phyloP scores from a whole-genome alignment of 257 asterid species.

The Solanum etuberosum region DNA sequence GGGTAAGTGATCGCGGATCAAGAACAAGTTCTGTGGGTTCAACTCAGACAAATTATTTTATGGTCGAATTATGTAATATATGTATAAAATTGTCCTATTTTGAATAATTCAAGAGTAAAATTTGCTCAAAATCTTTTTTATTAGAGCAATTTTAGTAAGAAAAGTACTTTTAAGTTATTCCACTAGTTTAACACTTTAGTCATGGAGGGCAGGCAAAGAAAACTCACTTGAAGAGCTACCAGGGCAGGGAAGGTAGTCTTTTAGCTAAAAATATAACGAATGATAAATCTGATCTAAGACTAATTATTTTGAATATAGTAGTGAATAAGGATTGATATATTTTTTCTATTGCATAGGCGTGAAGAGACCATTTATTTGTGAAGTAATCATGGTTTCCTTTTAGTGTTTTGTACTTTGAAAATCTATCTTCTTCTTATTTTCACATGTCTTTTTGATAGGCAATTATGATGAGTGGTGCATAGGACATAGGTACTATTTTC shows the following conservation, averaged over 20 bases:
- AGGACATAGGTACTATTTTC: neutral
- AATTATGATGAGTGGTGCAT: neutral
- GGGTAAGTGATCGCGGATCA: neutral
- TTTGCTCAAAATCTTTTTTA: neutral
- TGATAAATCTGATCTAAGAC: too few species aligned
- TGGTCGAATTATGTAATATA: neutral
- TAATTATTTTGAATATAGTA: too few species aligned
- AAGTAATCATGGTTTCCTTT: neutral
- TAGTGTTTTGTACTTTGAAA: neutral
- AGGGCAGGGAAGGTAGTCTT: too few species aligned
- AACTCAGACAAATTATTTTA: neutral
- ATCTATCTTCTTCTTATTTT: neutral
- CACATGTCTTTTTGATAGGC: neutral
- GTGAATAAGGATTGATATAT: neutral
- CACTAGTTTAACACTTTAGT: too few species aligned
- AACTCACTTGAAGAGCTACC: too few species aligned
- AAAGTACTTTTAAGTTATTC: too few species aligned
- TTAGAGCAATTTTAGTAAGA: accelerated
- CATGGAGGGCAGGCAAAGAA: too few species aligned
- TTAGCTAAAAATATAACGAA: too few species aligned
- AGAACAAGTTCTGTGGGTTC: neutral
- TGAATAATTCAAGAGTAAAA: neutral
- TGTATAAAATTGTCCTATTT: neutral
- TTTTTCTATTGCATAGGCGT: neutral
- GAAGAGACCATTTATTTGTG: neutral